Conservation (phyloP, 2,329 filamentous ascomycete genomes). For the Escovopsis weberi region DNA sequence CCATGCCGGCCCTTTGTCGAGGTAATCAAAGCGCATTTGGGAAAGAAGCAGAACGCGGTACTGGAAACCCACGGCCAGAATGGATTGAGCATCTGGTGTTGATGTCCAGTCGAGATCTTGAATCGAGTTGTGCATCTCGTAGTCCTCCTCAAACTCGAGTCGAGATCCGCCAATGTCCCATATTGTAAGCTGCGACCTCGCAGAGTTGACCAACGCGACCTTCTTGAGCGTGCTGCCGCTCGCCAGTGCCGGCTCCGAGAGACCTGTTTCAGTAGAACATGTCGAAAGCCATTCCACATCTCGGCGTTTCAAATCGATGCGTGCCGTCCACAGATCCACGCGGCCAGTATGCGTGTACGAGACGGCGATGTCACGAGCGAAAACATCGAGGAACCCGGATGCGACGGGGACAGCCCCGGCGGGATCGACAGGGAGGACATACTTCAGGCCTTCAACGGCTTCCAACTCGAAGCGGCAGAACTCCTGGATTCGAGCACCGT, state of each 20-base stretch:
- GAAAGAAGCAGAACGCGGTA: slow-evolving; percentile 69
- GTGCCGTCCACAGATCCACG: slow-evolving; percentile 75
- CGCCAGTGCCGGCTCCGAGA: slow-evolving; percentile 58
- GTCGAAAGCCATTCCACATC: slow-evolving; percentile 71
- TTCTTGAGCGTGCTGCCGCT: slow-evolving; percentile 81
- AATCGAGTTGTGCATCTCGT: slow-evolving; percentile 58
- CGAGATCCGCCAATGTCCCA: slow-evolving; percentile 78
- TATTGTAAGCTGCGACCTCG: slow-evolving; percentile 64
- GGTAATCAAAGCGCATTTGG: slow-evolving; percentile 83
- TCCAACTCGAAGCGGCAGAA: slow-evolving; percentile 60
- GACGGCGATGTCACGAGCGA: slow-evolving; percentile 72
- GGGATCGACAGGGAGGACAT: slow-evolving; percentile 71
- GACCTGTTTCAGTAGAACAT: slow-evolving; percentile 64
- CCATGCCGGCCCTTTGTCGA: slow-evolving; percentile 83
- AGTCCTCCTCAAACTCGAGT: slow-evolving; percentile 67
- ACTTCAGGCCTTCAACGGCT: slow-evolving; percentile 41
- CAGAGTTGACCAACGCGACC: slow-evolving; percentile 64
- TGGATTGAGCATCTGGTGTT: slow-evolving; percentile 76
- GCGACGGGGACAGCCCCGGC: slow-evolving; percentile 58
- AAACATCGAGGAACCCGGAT: slow-evolving; percentile 71
- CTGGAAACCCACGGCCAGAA: slow-evolving; percentile 85
- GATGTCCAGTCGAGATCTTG: slow-evolving; percentile 89
- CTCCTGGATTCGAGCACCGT: slow-evolving; percentile 33
- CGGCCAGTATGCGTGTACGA: slow-evolving; percentile 65
- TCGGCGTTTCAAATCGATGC: slow-evolving; percentile 44